Percentiles rank a stretch among this genome's conserved stretches.
phyloP scores from a whole-genome alignment of 2,329 filamentous ascomycete genomes.

The Penicillium sp. region DNA sequence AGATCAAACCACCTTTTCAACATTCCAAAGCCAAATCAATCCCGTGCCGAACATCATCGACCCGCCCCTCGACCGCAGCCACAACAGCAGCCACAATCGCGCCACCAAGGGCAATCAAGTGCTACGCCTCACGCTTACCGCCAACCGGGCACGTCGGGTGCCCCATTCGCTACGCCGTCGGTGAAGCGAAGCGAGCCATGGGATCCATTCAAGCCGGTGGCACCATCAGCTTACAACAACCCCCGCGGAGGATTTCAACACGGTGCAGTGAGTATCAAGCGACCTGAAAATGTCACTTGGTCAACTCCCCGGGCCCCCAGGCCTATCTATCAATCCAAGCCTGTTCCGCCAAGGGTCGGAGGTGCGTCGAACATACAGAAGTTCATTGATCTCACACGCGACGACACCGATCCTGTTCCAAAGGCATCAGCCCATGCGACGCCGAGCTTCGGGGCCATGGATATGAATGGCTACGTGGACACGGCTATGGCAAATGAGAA shows the following conservation, averaged over 20 bases:
- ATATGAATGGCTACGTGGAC: slow-evolving; percentile 54
- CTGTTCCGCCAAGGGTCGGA: slow-evolving; percentile 39
- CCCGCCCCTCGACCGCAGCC: slow-evolving; percentile 26
- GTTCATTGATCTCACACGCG: slow-evolving; percentile 53
- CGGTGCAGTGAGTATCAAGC: slow-evolving; percentile 46
- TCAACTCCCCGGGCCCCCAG: slow-evolving; percentile 53
- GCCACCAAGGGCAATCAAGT: slow-evolving; percentile 13
- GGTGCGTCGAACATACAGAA: slow-evolving; percentile 45
- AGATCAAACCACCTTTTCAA: slow-evolving; percentile 52
- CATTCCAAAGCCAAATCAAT: slow-evolving; percentile 50
- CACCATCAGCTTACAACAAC: slow-evolving; percentile 40
- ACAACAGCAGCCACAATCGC: slow-evolving; percentile 10
- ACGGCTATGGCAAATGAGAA: slow-evolving; percentile 52
- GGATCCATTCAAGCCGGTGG: slow-evolving; percentile 43
- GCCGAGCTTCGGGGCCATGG: slow-evolving; percentile 52
- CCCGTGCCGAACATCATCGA: slow-evolving; percentile 54
- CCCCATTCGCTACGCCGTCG: slow-evolving; percentile 20
- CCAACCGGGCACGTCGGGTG: slow-evolving; percentile 19
- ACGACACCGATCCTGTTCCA: slow-evolving; percentile 51
- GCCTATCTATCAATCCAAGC: slow-evolving; percentile 55
- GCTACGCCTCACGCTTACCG: slow-evolving; percentile 20
- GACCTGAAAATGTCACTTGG: slow-evolving; percentile 51
- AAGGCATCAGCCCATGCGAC: slow-evolving; percentile 46
- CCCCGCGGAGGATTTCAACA: slow-evolving; percentile 29
- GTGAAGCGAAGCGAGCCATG: slow-evolving; percentile 34